Base-by-base conservation (phyloP, 106 monocot species). In the Alisma plantagoaquatica region DNA sequence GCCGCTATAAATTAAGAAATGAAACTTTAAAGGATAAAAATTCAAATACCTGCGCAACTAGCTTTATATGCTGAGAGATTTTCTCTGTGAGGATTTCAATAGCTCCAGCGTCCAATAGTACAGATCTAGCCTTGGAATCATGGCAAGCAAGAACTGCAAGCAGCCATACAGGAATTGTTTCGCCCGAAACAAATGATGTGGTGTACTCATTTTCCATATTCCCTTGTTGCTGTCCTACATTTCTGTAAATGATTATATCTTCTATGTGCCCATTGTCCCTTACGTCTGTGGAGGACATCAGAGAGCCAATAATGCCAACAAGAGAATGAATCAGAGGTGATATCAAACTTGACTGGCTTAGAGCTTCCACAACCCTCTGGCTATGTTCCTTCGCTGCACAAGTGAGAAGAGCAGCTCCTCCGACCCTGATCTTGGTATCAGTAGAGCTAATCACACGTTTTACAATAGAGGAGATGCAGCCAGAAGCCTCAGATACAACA, bases 381-480 rank as follows among this genome's bases (percentile, higher is more conserved):
- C 64, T 65, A 24, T 77, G 63, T 49, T 74, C 82, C 55, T 77
- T 79, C 38, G 79, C 73, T 30, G 86, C 81, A 67, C 98, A 90
- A 52, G 79, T 72, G 53, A 99, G 89, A 68, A 99, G 77, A 38
- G 98, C 79, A 63, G 74, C 42, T 59, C 98, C 98, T 21, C 86
- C 82, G 29, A 90, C 60, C 70, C 73, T 86, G 54, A 79, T 76
- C 67, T 77, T 76, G 10, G 68, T 23, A 14, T 31, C 14, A 42
- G 31, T 70, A 25, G 90, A 99, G 11, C 60, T 65, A 53, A 99
- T 82, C 12, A 99, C 49, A 25, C 90, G 53, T 44, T 53, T 74
- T 46, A 86, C 74, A 57, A 86, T 73, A 26, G 98, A 90, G 61
- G 74, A 60, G 29, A 86, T 64, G 44, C 98, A 90, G 26, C 76